Conservation (phyloP, 2,329 filamentous ascomycete genomes). For the Pestalotiopsis sp. region DNA sequence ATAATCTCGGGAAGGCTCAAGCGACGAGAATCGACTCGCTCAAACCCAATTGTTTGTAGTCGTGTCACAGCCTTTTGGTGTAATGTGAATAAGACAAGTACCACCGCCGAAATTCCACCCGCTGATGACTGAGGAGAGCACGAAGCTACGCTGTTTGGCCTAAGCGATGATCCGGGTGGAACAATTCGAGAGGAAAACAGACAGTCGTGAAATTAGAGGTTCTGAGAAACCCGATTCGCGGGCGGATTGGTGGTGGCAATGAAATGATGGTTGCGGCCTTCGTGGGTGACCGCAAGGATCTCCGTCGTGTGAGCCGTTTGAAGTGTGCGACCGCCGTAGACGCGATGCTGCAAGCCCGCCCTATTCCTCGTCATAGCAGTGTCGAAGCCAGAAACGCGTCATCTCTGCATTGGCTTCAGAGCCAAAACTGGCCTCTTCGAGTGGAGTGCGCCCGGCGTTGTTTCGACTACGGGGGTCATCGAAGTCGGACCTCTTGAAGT, state of each 20-base stretch:
- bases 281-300: too few relatives aligned
- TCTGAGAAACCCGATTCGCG: too few relatives aligned
- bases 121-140: background rate
- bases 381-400: background rate
- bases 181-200: background rate
- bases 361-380: constrained; percentile 1
- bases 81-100: background rate
- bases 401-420: background rate
- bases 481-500: constrained; percentile 1
- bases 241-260: too few relatives aligned
- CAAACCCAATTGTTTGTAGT: background rate
- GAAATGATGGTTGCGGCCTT: too few relatives aligned
- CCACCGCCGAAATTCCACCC: background rate
- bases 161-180: background rate
- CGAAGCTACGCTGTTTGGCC: background rate
- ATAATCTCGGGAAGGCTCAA: background rate
- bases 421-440: background rate
- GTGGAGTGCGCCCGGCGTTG: background rate
- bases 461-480: background rate
- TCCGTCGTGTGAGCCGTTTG: too few relatives aligned
- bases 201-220: too few relatives aligned
- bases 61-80: background rate
- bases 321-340: too few relatives aligned
- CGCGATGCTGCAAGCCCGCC: background rate
- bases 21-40: background rate